Evolutionary conservation across 805 yeast species (phyloP), one percentile per base, ranked within the genome.

Genomic region (Candida verbasci): DNA sequence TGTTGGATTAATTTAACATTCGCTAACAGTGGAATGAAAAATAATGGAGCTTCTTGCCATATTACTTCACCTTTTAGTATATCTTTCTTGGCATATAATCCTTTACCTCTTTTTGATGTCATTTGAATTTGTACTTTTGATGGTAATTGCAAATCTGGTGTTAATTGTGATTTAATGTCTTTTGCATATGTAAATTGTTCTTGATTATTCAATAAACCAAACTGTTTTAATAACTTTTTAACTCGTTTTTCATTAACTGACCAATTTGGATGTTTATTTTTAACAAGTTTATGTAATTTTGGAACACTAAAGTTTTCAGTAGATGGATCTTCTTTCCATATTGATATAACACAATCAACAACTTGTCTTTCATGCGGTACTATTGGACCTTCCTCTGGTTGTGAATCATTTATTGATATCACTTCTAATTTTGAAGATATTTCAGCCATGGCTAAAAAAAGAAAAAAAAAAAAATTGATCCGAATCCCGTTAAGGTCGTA

Each of bases 321-420:
- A 2, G 68, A 57, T 1, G 86, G 80, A 46, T 82, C 86, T 35
- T 70, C 68, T 44, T 76, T 78, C 91, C 93, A 84, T 8, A 82
- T 55, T 5, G 66, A 61, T 28, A 81, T 71, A n/a, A 82, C 77
- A 24, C 70, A 73, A 37, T 75, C 78, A 22, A 80, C 74, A 9
- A 81, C 62, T 53, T 78, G 77, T 29, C 82, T 61, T 34, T 72
- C 77, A 37, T 70, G 72, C 3, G 87, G 87, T n/a, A 62, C 60
- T 3, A 62, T 33, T 1, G 57, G 55, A n/a, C 47, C 53, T 26
- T 52, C 53, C 10, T 41, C 46, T 12, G 38, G 40, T 15, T 41
- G 36, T 8, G 47, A 43, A 37, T 66, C 72, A 38, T 66, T 66
- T 23, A 66, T 64, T 11, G 57, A 46, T 18, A 65, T 56, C 4